Conservation (phyloP, 208 protist genomes). For the Trypanosomatidae sp. region DNA sequence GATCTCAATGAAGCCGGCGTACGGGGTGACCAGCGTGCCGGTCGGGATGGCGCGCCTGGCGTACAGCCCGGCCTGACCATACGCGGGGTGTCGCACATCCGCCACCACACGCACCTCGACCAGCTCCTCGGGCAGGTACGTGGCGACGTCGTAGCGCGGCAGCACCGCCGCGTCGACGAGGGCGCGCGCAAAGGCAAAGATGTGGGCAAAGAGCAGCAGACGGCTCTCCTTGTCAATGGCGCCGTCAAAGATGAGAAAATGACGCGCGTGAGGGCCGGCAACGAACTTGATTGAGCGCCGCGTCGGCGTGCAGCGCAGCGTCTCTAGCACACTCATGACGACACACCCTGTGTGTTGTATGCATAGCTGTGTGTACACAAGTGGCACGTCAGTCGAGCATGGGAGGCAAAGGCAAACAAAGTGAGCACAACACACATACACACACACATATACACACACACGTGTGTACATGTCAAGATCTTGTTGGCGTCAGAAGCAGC, state of each 20-base stretch:
- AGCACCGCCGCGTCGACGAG: slow-evolving; percentile 27
- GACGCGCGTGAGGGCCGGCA: slow-evolving; percentile 18
- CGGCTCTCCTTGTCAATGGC: slow-evolving; percentile 57
- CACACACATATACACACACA: not conserved
- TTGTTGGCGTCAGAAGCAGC: slow-evolving; percentile 59
- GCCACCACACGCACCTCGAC: slow-evolving; percentile 74
- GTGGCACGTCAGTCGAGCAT: too few relatives aligned
- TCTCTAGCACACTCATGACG: slow-evolving; percentile 6
- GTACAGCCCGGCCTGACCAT: slow-evolving; percentile 77
- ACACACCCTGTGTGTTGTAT: not conserved
- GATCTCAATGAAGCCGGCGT: slow-evolving; percentile 74
- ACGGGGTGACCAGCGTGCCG: slow-evolving; percentile 68
- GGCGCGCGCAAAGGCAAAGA: slow-evolving; percentile 28
- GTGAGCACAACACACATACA: not conserved
- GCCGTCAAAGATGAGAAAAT: slow-evolving; percentile 70
- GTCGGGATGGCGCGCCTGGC: slow-evolving; percentile 42
- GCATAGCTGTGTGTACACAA: not conserved
- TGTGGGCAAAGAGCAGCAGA: slow-evolving; percentile 42
- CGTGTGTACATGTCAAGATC: too few relatives aligned
- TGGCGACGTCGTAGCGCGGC: slow-evolving; percentile 13
- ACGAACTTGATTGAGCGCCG: slow-evolving; percentile 63
- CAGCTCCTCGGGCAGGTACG: slow-evolving; percentile 55
- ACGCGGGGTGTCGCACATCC: slow-evolving; percentile 68
- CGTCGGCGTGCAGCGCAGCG: slow-evolving; percentile 36
- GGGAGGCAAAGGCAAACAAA: not conserved